These are phyloP conservation scores for Termitomyces sp. DNA, from an alignment of 768 basidiomycete species.

Conservation along the genomic window DNA sequence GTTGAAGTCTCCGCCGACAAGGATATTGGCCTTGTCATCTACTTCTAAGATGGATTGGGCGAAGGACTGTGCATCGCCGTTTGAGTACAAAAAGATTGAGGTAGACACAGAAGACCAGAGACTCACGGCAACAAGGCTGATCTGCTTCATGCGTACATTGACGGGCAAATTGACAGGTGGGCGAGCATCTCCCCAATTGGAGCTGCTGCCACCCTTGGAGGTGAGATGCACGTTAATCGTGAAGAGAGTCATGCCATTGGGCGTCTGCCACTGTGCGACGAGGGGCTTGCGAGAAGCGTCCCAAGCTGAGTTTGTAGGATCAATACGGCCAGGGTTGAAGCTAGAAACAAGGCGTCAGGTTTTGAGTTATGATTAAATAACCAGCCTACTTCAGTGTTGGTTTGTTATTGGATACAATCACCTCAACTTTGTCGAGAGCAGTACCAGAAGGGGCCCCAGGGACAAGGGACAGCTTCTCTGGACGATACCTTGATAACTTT, in stretches of 20 bases:
- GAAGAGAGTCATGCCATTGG: constrained; percentile 39
- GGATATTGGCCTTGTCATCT: constrained; percentile 41
- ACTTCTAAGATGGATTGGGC: constrained; percentile 36
- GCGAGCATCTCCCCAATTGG: constrained; percentile 49
- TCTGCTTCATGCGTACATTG: constrained; percentile 44
- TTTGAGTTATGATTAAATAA: not conserved
- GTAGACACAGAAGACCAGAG: not conserved
- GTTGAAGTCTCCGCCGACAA: constrained; percentile 60
- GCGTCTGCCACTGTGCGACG: constrained; percentile 50
- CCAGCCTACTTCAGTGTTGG: constrained; percentile 37
- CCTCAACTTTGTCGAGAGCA: constrained; percentile 39
- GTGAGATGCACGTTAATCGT: constrained; percentile 58
- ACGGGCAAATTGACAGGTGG: constrained; percentile 53
- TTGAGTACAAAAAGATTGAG: not conserved
- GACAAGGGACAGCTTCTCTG: constrained; percentile 44
- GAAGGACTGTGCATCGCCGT: constrained; percentile 34
- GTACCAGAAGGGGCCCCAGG: constrained; percentile 42
- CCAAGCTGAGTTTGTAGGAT: constrained; percentile 54
- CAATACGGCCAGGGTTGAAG: constrained; percentile 58
- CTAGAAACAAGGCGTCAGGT: constrained; percentile 24
- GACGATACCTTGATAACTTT: constrained; percentile 31
- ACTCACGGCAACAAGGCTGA: constrained; percentile 45
- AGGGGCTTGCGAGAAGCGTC: constrained; percentile 53
- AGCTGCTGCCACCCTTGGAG: constrained; percentile 53
- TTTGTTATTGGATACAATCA: constrained; percentile 23